These are phyloP conservation scores for Actinomortierella ambigua DNA, from an alignment of 371 early-diverging fungal species.

Conservation along the genomic window DNA sequence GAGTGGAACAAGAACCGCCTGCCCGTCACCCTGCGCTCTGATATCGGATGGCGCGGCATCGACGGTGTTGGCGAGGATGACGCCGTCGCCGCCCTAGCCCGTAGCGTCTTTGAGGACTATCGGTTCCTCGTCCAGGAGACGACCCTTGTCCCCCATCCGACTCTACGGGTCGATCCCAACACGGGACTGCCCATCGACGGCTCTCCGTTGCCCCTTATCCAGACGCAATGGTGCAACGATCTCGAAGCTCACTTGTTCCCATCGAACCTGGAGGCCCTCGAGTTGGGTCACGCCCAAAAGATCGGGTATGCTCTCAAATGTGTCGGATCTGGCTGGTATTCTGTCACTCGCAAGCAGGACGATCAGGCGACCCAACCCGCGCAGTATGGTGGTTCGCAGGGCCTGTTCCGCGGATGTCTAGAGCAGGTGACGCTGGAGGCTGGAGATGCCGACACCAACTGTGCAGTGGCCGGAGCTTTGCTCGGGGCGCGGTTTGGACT, in stretches of 20 bases:
- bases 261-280: slow-evolving; percentile 29
- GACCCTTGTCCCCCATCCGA: slow-evolving; percentile 47
- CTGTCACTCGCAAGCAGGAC: slow-evolving; percentile 50
- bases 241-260: slow-evolving; percentile 51
- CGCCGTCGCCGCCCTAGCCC: slow-evolving; percentile 48
- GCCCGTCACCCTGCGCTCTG: slow-evolving; percentile 15
- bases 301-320: slow-evolving; percentile 64
- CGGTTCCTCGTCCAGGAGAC: slow-evolving; percentile 53
- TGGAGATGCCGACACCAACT: slow-evolving; percentile 73
- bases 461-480: slow-evolving; percentile 66
- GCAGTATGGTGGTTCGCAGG: slow-evolving; percentile 23
- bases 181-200: slow-evolving; percentile 43
- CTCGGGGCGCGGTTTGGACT: slow-evolving; percentile 65
- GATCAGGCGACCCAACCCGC: slow-evolving; percentile 17
- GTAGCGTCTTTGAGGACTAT: slow-evolving; percentile 55
- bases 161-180: no score
- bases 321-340: slow-evolving; percentile 59
- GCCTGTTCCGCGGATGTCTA: slow-evolving; percentile 24
- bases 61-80: slow-evolving; percentile 36
- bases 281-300: slow-evolving; percentile 48
- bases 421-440: slow-evolving; percentile 61
- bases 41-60: slow-evolving; percentile 41
- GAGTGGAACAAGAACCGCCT: slow-evolving; percentile 14
- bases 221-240: slow-evolving; percentile 29
- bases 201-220: slow-evolving; percentile 14